Evolutionary conservation across 306 rosid genomes (phyloP).

Genomic region (Quercus berberidifolia): DNA sequence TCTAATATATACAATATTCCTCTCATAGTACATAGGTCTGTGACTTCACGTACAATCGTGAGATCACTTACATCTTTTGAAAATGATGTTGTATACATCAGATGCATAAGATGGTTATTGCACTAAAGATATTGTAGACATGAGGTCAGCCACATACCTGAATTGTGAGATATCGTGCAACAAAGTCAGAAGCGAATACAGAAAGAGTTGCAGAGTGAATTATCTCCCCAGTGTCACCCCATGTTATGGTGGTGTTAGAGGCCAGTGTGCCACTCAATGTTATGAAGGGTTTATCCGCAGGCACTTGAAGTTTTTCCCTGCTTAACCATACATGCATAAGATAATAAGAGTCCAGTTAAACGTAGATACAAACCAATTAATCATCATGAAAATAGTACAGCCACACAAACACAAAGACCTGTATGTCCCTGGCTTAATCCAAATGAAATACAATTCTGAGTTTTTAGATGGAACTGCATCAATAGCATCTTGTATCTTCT

Average conservation of each 20-base stretch:
- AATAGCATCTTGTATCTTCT: slow-evolving; percentile 46
- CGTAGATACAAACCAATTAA: neutral
- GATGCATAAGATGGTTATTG: no score
- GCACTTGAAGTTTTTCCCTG: slow-evolving; percentile 36
- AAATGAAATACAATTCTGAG: slow-evolving; percentile 33
- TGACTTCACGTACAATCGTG: no score
- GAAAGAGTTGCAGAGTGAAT: slow-evolving; percentile 36
- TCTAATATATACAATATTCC: no score
- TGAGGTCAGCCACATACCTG: slow-evolving; percentile 29
- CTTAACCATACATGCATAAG: neutral
- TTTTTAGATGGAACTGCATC: slow-evolving; percentile 42
- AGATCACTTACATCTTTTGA: no score
- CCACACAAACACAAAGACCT: neutral
- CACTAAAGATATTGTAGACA: no score
- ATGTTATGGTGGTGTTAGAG: slow-evolving; percentile 29
- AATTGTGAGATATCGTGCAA: slow-evolving; percentile 43
- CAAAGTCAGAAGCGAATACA: slow-evolving; percentile 47
- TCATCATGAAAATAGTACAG: neutral
- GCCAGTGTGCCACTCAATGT: slow-evolving; percentile 42
- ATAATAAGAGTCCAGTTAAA: neutral
- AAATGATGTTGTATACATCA: no score
- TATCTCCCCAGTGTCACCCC: slow-evolving; percentile 36
- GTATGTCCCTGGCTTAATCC: slow-evolving; percentile 39
- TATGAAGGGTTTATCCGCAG: slow-evolving; percentile 44
- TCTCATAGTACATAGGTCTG: no score